These are phyloP conservation scores for Zoysia matrella DNA, from an alignment of 202 grass and related monocot genomes.

Conservation along the genomic window DNA sequence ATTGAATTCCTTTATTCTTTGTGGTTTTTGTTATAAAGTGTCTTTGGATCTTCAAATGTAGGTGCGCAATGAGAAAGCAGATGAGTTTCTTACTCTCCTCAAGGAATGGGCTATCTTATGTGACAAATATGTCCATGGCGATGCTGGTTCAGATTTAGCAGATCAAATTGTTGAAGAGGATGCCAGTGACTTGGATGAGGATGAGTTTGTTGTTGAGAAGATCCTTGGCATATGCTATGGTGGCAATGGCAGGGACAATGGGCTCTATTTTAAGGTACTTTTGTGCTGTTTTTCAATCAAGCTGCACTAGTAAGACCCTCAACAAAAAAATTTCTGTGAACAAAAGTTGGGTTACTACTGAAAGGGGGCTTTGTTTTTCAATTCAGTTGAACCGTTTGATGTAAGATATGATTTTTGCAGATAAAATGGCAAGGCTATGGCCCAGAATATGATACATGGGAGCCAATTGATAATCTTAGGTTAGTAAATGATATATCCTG, in stretches of 20 bases:
- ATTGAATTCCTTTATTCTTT: neutral
- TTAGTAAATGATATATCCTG: constrained; percentile 18
- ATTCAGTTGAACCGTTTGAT: neutral
- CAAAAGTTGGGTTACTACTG: too few relatives aligned
- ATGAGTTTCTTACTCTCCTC: constrained; percentile 71
- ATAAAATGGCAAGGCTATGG: constrained; percentile 85
- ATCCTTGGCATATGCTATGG: constrained; percentile 72
- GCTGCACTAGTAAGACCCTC: neutral
- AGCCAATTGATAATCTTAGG: constrained; percentile 74
- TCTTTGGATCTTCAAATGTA: constrained; percentile 36
- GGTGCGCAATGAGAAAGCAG: constrained; percentile 88
- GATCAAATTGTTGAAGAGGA: constrained; percentile 28
- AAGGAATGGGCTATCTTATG: constrained; percentile 63
- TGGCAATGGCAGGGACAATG: constrained; percentile 46
- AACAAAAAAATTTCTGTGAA: too few relatives aligned
- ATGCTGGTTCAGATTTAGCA: constrained; percentile 16
- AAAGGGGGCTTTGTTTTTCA: too few relatives aligned
- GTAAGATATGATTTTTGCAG: constrained; percentile 28
- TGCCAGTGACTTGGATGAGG: constrained; percentile 45
- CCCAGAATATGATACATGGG: constrained; percentile 75
- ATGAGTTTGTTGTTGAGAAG: constrained; percentile 65
- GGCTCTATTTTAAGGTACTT: constrained; percentile 72
- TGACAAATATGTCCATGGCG: constrained; percentile 39
- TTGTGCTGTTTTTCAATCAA: neutral
- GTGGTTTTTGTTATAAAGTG: neutral